Percentiles rank a stretch among this genome's conserved stretches.
Evolutionary conservation across 495 filamentous ascomycete species (phyloP).

Genomic region (Ramalina intermedia): DNA sequence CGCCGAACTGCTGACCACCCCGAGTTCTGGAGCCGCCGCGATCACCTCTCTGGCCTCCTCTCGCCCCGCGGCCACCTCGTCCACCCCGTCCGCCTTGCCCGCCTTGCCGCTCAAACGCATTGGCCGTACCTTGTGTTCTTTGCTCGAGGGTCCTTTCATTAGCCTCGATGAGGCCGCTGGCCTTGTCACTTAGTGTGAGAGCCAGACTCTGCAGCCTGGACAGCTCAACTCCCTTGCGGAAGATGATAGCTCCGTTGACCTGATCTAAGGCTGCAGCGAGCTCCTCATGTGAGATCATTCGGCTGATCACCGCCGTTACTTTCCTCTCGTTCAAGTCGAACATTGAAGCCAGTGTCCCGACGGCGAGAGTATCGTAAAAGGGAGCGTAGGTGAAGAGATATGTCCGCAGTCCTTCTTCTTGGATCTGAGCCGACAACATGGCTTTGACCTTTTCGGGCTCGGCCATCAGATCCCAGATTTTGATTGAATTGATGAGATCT

Average conservation of each 20-base stretch:
- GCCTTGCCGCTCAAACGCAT: slow-evolving; percentile 83
- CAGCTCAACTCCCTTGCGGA: slow-evolving; percentile 97
- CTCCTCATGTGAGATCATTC: slow-evolving; percentile 99
- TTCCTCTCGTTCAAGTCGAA: slow-evolving; percentile 87
- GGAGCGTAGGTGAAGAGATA: slow-evolving; percentile 99
- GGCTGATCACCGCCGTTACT: slow-evolving; percentile 86
- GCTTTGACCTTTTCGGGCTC: slow-evolving; percentile 79
- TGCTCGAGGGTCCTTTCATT: slow-evolving; percentile 97
- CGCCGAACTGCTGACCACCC: slow-evolving; percentile 46
- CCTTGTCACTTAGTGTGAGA: slow-evolving; percentile 89
- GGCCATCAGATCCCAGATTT: slow-evolving; percentile 95
- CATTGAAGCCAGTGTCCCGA: slow-evolving; percentile 76
- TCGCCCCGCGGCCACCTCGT: slow-evolving; percentile 45
- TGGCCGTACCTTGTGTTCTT: slow-evolving; percentile 85
- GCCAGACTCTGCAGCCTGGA: slow-evolving; percentile 90
- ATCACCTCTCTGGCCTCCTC: slow-evolving; percentile 56
- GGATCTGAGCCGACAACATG: slow-evolving; percentile 94
- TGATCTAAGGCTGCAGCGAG: slow-evolving; percentile 92
- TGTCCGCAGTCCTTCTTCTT: slow-evolving; percentile 93
- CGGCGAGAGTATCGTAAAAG: slow-evolving; percentile 92
- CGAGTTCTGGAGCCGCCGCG: slow-evolving; percentile 35
- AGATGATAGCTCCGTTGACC: slow-evolving; percentile 93
- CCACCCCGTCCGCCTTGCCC: slow-evolving; percentile 64
- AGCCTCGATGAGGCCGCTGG: slow-evolving; percentile 82
- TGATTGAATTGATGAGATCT: slow-evolving; percentile 85